Evolutionary conservation across 2,329 filamentous ascomycete genomes (phyloP).

Genomic region (Ascochyta koolunga): DNA sequence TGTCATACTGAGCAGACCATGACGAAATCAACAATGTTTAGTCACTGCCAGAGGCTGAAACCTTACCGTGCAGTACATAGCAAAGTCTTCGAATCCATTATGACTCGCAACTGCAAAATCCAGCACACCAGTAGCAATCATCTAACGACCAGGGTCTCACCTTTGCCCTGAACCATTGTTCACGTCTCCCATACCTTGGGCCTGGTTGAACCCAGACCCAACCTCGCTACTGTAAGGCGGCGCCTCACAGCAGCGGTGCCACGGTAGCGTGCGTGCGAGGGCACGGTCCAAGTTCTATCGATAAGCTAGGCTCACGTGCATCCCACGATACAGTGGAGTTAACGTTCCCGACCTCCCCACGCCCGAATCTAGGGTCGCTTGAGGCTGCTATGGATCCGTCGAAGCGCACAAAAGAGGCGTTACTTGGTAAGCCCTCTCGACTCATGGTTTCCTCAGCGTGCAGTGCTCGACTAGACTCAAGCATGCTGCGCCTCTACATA

Average conservation of each 20-base stretch:
- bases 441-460: not conserved
- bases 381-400: slow-evolving; percentile 47
- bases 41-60: not conserved
- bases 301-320: not conserved
- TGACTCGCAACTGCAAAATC: not conserved
- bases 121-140: not conserved
- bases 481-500: not conserved
- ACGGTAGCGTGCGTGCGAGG: not conserved
- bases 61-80: no score
- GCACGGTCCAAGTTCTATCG: slow-evolving; percentile 3
- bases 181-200: not conserved
- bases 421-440: slow-evolving; percentile 39
- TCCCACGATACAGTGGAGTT: not conserved
- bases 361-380: slow-evolving; percentile 2
- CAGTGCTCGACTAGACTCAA: not conserved
- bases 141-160: not conserved
- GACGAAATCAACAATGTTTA: slow-evolving; percentile 7
- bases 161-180: no score
- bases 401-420: slow-evolving; percentile 50
- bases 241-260: not conserved
- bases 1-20: slow-evolving; percentile 7
- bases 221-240: not conserved
- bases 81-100: not conserved
- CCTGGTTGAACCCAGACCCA: not conserved
- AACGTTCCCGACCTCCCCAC: slow-evolving; percentile 1